Conservation (phyloP, 495 filamentous ascomycete genomes). For the Opeltia flavorubescens region DNA sequence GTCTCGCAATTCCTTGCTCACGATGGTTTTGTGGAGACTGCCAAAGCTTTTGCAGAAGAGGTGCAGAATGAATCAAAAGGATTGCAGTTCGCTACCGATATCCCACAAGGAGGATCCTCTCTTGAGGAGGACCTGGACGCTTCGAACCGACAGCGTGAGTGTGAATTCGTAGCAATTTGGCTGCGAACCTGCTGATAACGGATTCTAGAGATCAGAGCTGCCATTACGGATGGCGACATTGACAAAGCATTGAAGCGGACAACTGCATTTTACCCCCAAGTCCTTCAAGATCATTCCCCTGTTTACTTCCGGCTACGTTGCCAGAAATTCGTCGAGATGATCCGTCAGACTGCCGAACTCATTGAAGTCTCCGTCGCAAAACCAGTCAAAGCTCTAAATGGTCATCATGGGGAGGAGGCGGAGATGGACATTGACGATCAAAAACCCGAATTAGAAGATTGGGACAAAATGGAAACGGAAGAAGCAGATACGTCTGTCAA, state of each 20-base stretch:
- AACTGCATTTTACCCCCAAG: constrained; percentile 60
- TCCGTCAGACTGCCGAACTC: constrained; percentile 62
- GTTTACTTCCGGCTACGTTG: constrained; percentile 86
- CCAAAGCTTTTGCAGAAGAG: constrained; percentile 75
- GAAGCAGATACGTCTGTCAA: constrained; percentile 23
- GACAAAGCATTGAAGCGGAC: constrained; percentile 78
- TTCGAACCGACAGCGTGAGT: constrained; percentile 69
- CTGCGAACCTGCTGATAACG: constrained; percentile 7
- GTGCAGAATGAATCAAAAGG: constrained; percentile 56
- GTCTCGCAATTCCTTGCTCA: constrained; percentile 85
- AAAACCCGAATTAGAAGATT: constrained; percentile 34
- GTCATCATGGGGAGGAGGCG: constrained; percentile 39
- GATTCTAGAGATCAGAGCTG: constrained; percentile 59
- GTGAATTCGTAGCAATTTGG: background rate
- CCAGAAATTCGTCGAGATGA: constrained; percentile 93
- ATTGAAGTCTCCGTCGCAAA: constrained; percentile 26
- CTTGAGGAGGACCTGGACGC: constrained; percentile 81
- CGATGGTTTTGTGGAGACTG: constrained; percentile 94
- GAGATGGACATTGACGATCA: constrained; percentile 74
- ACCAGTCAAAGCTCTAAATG: constrained; percentile 22
- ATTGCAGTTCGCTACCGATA: constrained; percentile 39
- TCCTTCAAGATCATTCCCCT: constrained; percentile 70
- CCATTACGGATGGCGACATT: constrained; percentile 87
- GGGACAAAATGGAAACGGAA: constrained; percentile 42
- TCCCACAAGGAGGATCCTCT: constrained; percentile 40